Percentiles rank a stretch among this genome's conserved stretches.
Evolutionary conservation across 2,329 filamentous ascomycete species (phyloP).

Genomic region (Didymella pomorum): DNA sequence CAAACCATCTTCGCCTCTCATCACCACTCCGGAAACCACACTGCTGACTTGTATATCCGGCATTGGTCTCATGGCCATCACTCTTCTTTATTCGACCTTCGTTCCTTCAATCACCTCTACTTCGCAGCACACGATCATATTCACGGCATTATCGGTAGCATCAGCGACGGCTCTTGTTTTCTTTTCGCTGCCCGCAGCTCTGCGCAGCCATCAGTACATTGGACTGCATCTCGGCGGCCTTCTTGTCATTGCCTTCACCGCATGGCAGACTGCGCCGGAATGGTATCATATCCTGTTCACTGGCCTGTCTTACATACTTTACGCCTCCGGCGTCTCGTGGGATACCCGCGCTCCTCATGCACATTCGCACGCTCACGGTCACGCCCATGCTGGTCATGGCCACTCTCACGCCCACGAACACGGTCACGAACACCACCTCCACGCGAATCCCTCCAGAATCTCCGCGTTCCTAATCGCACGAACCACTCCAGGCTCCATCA

Average conservation of each 20-base stretch:
- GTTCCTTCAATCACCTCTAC: conserved; percentile 45
- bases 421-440: conserved; percentile 47
- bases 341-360: conserved; percentile 47
- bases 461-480: conserved; percentile 76
- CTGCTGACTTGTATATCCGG: conserved; percentile 55
- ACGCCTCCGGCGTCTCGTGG: conserved; percentile 51
- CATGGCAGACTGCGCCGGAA: conserved; percentile 34
- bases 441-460: conserved; percentile 68
- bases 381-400: conserved; percentile 43
- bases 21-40: conserved; percentile 51
- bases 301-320: conserved; percentile 38
- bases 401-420: conserved; percentile 35
- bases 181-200: conserved; percentile 52
- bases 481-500: conserved; percentile 74
- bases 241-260: conserved; percentile 33
- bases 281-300: conserved; percentile 27
- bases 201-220: conserved; percentile 50
- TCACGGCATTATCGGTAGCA: conserved; percentile 53
- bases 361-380: conserved; percentile 38
- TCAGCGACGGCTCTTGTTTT: conserved; percentile 54
- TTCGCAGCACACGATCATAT: conserved; percentile 45
- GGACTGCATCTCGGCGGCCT: conserved; percentile 44
- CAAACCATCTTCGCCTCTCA: conserved; percentile 47
- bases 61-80: conserved; percentile 46
- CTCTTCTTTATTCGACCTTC: conserved; percentile 48